Evolutionary conservation across 306 rosid genomes (phyloP).

Genomic region (Geum urbanum): DNA sequence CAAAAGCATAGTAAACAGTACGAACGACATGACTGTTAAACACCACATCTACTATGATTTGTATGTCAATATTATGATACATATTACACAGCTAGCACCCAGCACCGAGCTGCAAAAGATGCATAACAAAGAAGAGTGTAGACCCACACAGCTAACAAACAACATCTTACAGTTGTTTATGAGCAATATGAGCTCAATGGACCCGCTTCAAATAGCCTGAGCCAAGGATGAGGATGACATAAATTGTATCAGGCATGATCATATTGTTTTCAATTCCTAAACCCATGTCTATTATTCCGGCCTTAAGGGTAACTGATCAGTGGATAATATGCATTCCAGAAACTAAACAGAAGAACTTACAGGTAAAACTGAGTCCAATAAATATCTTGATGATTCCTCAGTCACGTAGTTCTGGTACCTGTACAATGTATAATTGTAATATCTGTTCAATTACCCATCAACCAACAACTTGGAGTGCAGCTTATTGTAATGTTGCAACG

Average conservation of each 20-base stretch:
- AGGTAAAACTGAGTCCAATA: constrained; percentile 57
- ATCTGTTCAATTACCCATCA: constrained; percentile 23
- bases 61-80: neutral
- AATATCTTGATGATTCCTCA: constrained; percentile 47
- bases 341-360: constrained; percentile 41
- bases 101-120: neutral
- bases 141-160: neutral
- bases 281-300: constrained; percentile 3
- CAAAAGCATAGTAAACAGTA: neutral
- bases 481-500: neutral
- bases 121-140: neutral
- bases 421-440: constrained; percentile 14
- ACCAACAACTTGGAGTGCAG: constrained; percentile 10
- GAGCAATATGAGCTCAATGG: constrained; percentile 4
- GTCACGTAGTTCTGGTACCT: constrained; percentile 68
- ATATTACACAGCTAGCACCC: neutral
- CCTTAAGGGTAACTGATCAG: constrained; percentile 20
- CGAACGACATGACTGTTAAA: neutral
- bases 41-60: neutral
- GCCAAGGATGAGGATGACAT: constrained; percentile 5
- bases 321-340: constrained; percentile 22
- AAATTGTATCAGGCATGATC: neutral
- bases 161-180: too few species aligned
- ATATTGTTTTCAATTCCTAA: constrained; percentile 1
- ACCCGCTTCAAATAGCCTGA: neutral